Evolutionary conservation across 2,329 filamentous ascomycete species (phyloP).

Genomic region (Byssochlamys sp.): DNA sequence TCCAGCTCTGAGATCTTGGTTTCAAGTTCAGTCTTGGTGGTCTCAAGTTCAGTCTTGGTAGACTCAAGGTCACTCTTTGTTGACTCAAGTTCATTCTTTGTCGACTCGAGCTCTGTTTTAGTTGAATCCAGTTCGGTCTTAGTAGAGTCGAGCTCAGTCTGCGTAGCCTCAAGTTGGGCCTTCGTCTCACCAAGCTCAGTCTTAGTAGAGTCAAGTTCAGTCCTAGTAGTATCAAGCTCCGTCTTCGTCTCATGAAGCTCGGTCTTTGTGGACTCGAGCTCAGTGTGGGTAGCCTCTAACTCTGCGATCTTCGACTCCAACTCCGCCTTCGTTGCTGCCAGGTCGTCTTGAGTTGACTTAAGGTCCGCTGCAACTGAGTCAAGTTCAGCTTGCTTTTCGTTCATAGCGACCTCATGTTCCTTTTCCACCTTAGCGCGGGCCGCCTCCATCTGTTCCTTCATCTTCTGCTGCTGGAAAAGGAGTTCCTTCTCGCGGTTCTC

Average conservation of each 20-base stretch:
- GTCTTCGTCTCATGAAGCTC: slow-evolving; percentile 16
- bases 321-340: slow-evolving; percentile 19
- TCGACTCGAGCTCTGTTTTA: slow-evolving; percentile 5
- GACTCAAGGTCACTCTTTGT: slow-evolving; percentile 10
- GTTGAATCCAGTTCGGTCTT: slow-evolving; percentile 10
- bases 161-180: slow-evolving; percentile 3
- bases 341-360: slow-evolving; percentile 23
- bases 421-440: slow-evolving; percentile 29
- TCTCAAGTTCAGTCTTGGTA: slow-evolving; percentile 8
- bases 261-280: slow-evolving; percentile 17
- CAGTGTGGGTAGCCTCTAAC: slow-evolving; percentile 17
- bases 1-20: slow-evolving; percentile 4
- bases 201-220: slow-evolving; percentile 8
- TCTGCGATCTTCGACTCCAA: slow-evolving; percentile 17
- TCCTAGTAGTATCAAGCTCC: slow-evolving; percentile 3
- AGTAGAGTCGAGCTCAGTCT: slow-evolving; percentile 6
- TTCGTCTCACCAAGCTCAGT: slow-evolving; percentile 8
- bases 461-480: slow-evolving; percentile 8
- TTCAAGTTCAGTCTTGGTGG: slow-evolving; percentile 14
- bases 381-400: slow-evolving; percentile 17
- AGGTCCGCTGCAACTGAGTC: slow-evolving; percentile 24
- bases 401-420: slow-evolving; percentile 24
- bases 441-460: slow-evolving; percentile 22
- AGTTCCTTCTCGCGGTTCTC: slow-evolving; percentile 36
- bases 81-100: slow-evolving; percentile 3